Percentiles rank a stretch among this genome's conserved stretches.
Evolutionary conservation across 2,329 filamentous ascomycete species (phyloP).

Genomic region (Botrytis aclada): DNA sequence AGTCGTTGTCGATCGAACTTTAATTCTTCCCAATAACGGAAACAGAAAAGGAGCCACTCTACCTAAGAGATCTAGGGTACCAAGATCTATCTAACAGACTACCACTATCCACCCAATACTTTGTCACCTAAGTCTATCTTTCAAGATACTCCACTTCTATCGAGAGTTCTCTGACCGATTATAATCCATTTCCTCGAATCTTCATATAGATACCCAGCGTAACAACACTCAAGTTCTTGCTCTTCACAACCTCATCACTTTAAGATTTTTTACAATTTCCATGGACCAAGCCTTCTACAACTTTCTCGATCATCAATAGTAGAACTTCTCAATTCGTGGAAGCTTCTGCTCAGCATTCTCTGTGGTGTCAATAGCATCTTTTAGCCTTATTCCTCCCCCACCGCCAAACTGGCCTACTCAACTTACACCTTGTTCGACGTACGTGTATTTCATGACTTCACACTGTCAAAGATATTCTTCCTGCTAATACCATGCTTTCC

Average conservation of each 20-base stretch:
- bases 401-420: constrained; percentile 40
- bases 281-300: constrained; percentile 21
- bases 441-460: constrained; percentile 22
- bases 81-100: constrained; percentile 6
- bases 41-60: not conserved
- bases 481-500: constrained; percentile 26
- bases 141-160: not conserved
- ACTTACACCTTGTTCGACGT: constrained; percentile 38
- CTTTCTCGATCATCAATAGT: constrained; percentile 4
- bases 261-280: constrained; percentile 11
- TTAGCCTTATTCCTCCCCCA: constrained; percentile 19
- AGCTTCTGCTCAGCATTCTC: not conserved
- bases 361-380: constrained; percentile 5
- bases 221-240: not conserved
- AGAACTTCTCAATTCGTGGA: constrained; percentile 8
- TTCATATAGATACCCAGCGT: constrained; percentile 10
- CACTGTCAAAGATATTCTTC: not conserved
- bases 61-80: constrained; percentile 4
- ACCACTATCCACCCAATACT: constrained; percentile 16
- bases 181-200: not conserved
- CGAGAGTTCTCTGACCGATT: constrained; percentile 1
- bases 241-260: not conserved
- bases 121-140: constrained; percentile 4
- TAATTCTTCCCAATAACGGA: constrained; percentile 5
- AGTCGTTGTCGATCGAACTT: constrained; percentile 13